Base-by-base conservation (phyloP, 257 asterid genomes). In the Jacaranda mimosifolia region DNA sequence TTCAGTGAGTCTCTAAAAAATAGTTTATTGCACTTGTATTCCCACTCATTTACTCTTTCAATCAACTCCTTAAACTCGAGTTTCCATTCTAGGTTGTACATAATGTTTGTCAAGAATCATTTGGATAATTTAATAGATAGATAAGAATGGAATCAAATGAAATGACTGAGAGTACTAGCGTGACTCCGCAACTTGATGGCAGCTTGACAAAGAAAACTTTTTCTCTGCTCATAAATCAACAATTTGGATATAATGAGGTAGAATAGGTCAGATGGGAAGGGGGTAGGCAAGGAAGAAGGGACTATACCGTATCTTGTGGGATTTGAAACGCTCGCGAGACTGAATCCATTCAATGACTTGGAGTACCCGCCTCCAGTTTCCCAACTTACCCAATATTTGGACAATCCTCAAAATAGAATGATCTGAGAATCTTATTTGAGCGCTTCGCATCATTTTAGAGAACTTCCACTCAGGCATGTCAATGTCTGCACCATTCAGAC, bases 401-500 rank as follows among this genome's bases (percentile, higher is more conserved):
- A 95, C 89, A 77, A 90, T 49, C 83, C 99, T 95, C 89, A 89
- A 63, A 66, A 93, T 84, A 52, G 99, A 93, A 82, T 95, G 88
- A 87, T 95, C 98, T 1, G 98, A 92, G 83, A 89, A 93, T 87
- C 92, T 93, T 72, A 95, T 91, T 76, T 83, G 85, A 76, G 94
- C 97, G 76, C 96, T 90, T 78, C 91, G 89, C 94, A 95, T 93
- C 89, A 85, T 93, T 83, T 90, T 80, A 59, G 96, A 81, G 89
- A 95, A 95, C 91, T 86, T 88, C 99, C 99, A 95, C 85, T 91
- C 99, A 6, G 99, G 99, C 76, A 95, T 93, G 85, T 90, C 90
- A 79, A 95, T 86, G 90, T 93, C 97, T 91, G 98, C 98, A 89
- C 98, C 99, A 89, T 95, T 93, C 82, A 95, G 84, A 90, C 99